phyloP scores from a whole-genome alignment of 1,284 basidiomycete genomes.

The Pulveroboletus sp. region DNA sequence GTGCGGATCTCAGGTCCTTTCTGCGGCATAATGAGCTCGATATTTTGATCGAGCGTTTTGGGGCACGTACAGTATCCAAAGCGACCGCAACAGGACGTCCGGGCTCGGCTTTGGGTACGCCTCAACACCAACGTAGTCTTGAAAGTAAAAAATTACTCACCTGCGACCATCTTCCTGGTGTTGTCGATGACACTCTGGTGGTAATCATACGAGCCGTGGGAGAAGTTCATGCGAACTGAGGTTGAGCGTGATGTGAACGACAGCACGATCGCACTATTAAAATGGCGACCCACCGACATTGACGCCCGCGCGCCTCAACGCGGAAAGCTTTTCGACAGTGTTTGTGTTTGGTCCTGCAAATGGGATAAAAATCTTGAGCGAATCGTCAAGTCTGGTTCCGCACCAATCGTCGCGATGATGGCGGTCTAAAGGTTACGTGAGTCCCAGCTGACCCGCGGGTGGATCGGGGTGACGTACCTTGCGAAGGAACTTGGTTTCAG shows the following conservation, averaged over 20 bases:
- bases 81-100: conserved; percentile 97
- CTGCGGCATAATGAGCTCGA: conserved; percentile 41
- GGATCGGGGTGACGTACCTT: conserved; percentile 60
- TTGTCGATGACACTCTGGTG: conserved; percentile 98
- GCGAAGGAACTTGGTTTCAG: conserved; percentile 82
- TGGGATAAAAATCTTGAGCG: conserved; percentile 16
- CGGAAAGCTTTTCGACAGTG: conserved; percentile 79
- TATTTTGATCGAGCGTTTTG: conserved; percentile 7
- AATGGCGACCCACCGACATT: conserved; percentile 79
- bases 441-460: background rate
- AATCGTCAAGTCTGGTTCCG: conserved; percentile 18
- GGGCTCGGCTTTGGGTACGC: conserved; percentile 42
- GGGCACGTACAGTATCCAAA: conserved; percentile 80
- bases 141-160: conserved; percentile 44
- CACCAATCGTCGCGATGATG: conserved; percentile 97
- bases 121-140: conserved; percentile 13
- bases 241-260: conserved; percentile 14
- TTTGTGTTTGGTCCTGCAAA: conserved; percentile 86
- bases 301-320: conserved; percentile 86
- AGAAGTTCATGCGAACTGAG: conserved; percentile 97
- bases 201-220: conserved; percentile 94
- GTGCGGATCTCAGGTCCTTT: conserved; percentile 99
- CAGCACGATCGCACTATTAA: background rate
- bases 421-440: conserved; percentile 62
- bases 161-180: conserved; percentile 79